Evolutionary conservation across 495 filamentous ascomycete species (phyloP), one percentile per base, ranked within the genome.

Genomic region (Lepidopterella palustris): DNA sequence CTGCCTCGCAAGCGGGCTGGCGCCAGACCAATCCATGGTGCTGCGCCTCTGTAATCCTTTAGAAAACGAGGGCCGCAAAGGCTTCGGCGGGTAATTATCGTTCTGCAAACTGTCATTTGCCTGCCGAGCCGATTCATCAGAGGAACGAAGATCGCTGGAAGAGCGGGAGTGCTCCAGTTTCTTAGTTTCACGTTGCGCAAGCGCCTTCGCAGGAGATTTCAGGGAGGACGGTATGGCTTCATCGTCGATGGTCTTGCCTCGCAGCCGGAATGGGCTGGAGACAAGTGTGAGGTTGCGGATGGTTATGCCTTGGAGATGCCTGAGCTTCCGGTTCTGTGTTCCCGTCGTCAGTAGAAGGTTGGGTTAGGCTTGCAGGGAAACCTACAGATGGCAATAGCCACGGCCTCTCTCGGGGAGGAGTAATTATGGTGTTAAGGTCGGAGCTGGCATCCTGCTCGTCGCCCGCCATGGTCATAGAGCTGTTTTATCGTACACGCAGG

Each of bases 231-330:
- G 83, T 35, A 96, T 82, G 53, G 85, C 88, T 54, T 87, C 87
- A 68, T 96, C 92, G 71, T 96, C 91, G 70, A 87, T 84, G 23
- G 92, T 91, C 65, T 82, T 87, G 42, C 87, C 82, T 50, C 83
- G 82, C 53, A 81, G 73, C 42, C 82, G 47, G 25, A 51, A 28
- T 74, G 20, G 74, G 58, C 62, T 20, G 68, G 77, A 23, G 73
- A 73, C 50, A 92, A 64, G 83, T 55, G 83, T 81, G 32, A 97
- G 76, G 70, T 97, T 98, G 50, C 93, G 89, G 23, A 97, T 74
- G 48, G 87, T 91, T 50, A 98, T 84, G 53, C 88, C 90, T 62
- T 88, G 84, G 15, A 98, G 78, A 76, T 97, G 91, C 53, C 93
- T 84, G 26, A 98, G 79, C 71, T 87, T 92, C 64, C 91, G 85